phyloP scores from a whole-genome alignment of 352 stramenopile species.

The Phytophthora fragariaefolia region DNA sequence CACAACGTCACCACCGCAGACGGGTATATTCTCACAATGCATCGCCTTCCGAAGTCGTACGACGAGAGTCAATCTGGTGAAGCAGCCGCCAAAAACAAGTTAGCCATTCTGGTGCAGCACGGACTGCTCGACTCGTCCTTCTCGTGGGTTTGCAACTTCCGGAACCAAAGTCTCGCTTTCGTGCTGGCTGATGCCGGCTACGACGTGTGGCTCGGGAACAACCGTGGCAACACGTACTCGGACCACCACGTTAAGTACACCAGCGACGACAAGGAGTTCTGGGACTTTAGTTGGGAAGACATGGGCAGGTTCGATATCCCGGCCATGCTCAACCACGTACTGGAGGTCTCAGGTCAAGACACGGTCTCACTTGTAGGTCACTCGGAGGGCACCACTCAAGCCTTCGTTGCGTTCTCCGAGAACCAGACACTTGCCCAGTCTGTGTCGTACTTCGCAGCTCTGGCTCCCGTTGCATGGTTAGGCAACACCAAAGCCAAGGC shows the following conservation, averaged over 20 bases:
- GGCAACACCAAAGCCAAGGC: constrained; percentile 36
- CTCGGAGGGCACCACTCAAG: constrained; percentile 61
- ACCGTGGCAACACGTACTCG: constrained; percentile 69
- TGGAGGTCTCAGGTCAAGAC: constrained; percentile 32
- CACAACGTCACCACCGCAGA: constrained; percentile 53
- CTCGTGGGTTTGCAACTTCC: constrained; percentile 61
- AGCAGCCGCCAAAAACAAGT: constrained; percentile 38
- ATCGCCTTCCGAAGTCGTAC: constrained; percentile 57
- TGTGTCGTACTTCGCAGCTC: constrained; percentile 59
- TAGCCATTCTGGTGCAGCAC: constrained; percentile 53
- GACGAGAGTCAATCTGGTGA: constrained; percentile 32
- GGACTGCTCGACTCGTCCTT: constrained; percentile 61
- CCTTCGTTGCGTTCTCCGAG: constrained; percentile 55
- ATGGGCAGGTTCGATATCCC: constrained; percentile 62
- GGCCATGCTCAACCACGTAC: constrained; percentile 53
- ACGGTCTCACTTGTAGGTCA: constrained; percentile 54
- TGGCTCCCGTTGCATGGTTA: constrained; percentile 48
- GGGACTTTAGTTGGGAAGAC: constrained; percentile 64
- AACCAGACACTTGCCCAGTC: constrained; percentile 55
- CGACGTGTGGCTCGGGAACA: constrained; percentile 73
- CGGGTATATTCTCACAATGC: constrained; percentile 63
- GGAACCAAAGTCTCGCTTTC: constrained; percentile 58
- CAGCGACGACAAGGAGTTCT: constrained; percentile 44
- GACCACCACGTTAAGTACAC: constrained; percentile 50
- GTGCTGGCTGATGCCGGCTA: constrained; percentile 59